Evolutionary conservation across 805 yeast genomes (phyloP).

Genomic region (Teunomyces stri): DNA sequence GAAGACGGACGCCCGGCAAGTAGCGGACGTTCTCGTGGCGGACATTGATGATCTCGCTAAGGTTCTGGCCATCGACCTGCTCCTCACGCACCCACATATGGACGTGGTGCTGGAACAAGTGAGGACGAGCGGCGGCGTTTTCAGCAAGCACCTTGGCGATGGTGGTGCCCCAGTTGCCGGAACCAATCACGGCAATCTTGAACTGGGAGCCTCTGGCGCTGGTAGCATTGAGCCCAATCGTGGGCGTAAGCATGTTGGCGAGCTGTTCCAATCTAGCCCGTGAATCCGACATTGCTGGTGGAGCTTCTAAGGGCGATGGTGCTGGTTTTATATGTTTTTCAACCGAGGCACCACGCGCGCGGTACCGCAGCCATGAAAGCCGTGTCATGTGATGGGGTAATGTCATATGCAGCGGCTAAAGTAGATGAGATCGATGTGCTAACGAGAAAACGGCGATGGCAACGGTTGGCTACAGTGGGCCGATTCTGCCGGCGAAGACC

Average conservation of each 20-base stretch:
- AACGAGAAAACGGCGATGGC: neutral
- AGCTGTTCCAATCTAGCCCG: slow-evolving; percentile 19
- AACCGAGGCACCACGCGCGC: slow-evolving; percentile 4
- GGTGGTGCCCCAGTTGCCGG: slow-evolving; percentile 50
- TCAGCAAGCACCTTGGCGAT: slow-evolving; percentile 46
- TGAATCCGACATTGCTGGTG: neutral
- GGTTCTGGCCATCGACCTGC: slow-evolving; percentile 37
- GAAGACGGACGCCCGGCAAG: slow-evolving; percentile 42
- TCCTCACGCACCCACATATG: slow-evolving; percentile 49
- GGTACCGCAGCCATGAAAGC: neutral
- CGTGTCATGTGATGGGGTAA: neutral
- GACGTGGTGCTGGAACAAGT: slow-evolving; percentile 35
- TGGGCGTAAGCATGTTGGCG: slow-evolving; percentile 25
- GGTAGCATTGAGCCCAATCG: slow-evolving; percentile 8
- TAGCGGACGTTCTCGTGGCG: slow-evolving; percentile 45
- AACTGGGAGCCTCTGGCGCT: slow-evolving; percentile 20
- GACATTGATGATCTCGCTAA: slow-evolving; percentile 43
- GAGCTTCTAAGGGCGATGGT: neutral
- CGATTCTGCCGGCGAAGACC: too few species aligned
- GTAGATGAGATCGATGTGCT: neutral
- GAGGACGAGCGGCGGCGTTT: slow-evolving; percentile 39
- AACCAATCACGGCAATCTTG: slow-evolving; percentile 42
- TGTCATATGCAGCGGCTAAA: neutral
- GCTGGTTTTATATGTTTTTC: slow-evolving; percentile 1
- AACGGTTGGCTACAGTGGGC: too few species aligned